Evolutionary conservation across 495 filamentous ascomycete species (phyloP).

Genomic region (Rusavskia elegans): DNA sequence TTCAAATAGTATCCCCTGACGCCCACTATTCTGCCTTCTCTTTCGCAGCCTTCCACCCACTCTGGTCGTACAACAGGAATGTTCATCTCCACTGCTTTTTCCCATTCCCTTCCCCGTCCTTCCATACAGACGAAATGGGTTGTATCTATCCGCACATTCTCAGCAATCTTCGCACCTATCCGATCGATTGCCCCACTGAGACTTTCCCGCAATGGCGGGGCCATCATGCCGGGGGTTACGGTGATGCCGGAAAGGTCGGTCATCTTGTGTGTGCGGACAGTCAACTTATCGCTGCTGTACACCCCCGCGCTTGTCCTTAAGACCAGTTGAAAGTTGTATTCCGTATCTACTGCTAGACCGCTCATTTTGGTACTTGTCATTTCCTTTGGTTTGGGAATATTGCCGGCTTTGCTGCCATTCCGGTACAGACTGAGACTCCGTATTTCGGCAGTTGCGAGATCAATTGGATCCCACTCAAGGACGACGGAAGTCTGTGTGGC

Average conservation of each 20-base stretch:
- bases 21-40: conserved; percentile 81
- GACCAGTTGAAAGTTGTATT: conserved; percentile 89
- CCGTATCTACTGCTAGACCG: conserved; percentile 87
- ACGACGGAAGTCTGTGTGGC: conserved; percentile 94
- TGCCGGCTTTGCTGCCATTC: conserved; percentile 90
- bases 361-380: conserved; percentile 92
- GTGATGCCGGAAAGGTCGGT: conserved; percentile 94
- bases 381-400: conserved; percentile 69
- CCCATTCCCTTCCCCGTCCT: conserved; percentile 77
- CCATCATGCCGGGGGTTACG: conserved; percentile 78
- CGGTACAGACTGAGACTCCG: conserved; percentile 79
- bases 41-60: conserved; percentile 90
- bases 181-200: conserved; percentile 61
- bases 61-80: conserved; percentile 96
- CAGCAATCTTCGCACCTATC: conserved; percentile 84
- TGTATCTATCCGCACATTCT: conserved; percentile 87
- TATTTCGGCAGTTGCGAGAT: conserved; percentile 79
- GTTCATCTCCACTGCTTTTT: conserved; percentile 93
- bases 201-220: conserved; percentile 54
- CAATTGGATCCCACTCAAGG: conserved; percentile 93
- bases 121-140: conserved; percentile 99
- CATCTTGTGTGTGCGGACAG: conserved; percentile 93
- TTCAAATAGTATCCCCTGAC: conserved; percentile 93
- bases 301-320: conserved; percentile 84
- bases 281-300: conserved; percentile 64